Conservation (phyloP, 2,329 filamentous ascomycete species). For the Raffaelea albimanens region DNA sequence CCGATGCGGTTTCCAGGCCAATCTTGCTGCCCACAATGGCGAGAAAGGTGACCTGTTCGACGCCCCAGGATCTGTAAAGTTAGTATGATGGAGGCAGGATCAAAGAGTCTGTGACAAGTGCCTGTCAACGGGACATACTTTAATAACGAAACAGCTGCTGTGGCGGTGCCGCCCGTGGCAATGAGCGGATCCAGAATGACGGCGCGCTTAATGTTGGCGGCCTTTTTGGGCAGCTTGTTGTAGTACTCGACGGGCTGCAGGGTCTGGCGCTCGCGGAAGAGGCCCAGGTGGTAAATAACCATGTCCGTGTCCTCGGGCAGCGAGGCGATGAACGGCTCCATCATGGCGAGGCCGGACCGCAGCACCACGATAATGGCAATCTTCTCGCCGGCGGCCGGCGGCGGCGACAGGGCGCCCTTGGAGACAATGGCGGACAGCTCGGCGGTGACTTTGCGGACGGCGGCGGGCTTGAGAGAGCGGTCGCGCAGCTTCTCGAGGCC, state of each 20-base stretch:
- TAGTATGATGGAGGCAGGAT: neutral
- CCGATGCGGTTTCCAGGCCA: slow-evolving; percentile 61
- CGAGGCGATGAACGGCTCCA: slow-evolving; percentile 66
- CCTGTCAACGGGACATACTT: neutral
- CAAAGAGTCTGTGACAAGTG: neutral
- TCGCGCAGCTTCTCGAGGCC: slow-evolving; percentile 63
- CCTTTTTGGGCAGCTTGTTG: slow-evolving; percentile 81
- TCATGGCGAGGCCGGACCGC: slow-evolving; percentile 83
- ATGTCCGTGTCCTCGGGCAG: slow-evolving; percentile 65
- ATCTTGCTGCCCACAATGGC: slow-evolving; percentile 61
- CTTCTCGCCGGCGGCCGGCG: slow-evolving; percentile 47
- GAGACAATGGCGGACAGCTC: slow-evolving; percentile 77
- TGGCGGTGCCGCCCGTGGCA: slow-evolving; percentile 82
- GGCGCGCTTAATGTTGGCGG: slow-evolving; percentile 39
- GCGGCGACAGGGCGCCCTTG: slow-evolving; percentile 62
- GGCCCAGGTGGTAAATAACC: slow-evolving; percentile 83
- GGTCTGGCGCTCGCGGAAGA: slow-evolving; percentile 82
- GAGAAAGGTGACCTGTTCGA: slow-evolving; percentile 66
- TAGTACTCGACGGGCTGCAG: slow-evolving; percentile 92
- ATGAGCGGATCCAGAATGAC: slow-evolving; percentile 88
- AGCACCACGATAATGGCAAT: slow-evolving; percentile 83
- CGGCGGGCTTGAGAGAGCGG: slow-evolving; percentile 51
- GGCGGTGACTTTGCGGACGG: slow-evolving; percentile 66
- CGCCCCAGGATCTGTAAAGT: slow-evolving; percentile 66
- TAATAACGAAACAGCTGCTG: slow-evolving; percentile 79